Conservation (phyloP, 2,329 filamentous ascomycete species). For the Falciphora oryzae region DNA sequence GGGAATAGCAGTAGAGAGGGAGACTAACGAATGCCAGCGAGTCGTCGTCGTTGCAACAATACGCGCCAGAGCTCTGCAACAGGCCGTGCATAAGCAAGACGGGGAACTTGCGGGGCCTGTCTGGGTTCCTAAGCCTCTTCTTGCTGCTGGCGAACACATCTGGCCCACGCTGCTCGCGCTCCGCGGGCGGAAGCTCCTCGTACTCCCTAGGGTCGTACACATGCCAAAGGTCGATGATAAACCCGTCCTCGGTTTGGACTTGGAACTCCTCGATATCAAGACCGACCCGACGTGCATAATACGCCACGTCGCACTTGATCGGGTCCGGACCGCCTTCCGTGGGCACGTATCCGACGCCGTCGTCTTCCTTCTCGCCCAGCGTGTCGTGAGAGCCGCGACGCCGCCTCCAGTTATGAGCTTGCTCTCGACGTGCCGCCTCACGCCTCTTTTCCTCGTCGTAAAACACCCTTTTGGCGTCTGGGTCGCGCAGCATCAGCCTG, state of each 20-base stretch:
- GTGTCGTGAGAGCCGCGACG: conserved; percentile 32
- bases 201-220: conserved; percentile 79
- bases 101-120: conserved; percentile 62
- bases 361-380: conserved; percentile 12
- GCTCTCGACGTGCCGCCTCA: conserved; percentile 47
- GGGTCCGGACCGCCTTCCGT: conserved; percentile 77
- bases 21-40: conserved; percentile 65
- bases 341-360: conserved; percentile 57
- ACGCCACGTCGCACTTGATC: conserved; percentile 70
- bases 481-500: conserved; percentile 53
- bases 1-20: neutral
- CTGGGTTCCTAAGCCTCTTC: conserved; percentile 33
- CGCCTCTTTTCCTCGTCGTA: conserved; percentile 64
- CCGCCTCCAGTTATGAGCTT: conserved; percentile 56
- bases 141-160: conserved; percentile 50
- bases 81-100: conserved; percentile 84
- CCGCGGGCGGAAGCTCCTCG: conserved; percentile 39
- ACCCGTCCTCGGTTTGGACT: conserved; percentile 91
- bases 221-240: conserved; percentile 85
- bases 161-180: conserved; percentile 51
- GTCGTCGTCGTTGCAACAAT: conserved; percentile 84
- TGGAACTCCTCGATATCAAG: conserved; percentile 77
- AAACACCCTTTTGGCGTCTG: conserved; percentile 58
- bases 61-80: conserved; percentile 81
- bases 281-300: conserved; percentile 84